Evolutionary conservation across 1,139 yeast species (phyloP), one percentile per base, ranked within the genome.

Genomic region (Yamadazyma friedrichii): DNA sequence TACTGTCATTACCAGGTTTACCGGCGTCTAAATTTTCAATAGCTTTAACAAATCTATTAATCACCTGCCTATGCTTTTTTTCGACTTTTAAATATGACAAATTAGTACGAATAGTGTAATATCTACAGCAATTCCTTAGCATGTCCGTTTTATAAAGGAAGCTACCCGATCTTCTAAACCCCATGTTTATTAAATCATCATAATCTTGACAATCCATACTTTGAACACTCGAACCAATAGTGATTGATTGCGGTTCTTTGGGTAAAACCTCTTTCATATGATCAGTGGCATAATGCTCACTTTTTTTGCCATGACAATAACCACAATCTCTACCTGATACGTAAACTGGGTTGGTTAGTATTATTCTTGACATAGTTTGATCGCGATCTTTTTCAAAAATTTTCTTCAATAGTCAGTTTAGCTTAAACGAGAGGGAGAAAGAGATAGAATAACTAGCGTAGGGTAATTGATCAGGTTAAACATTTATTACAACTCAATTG

Each of bases 111-210:
- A 89, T 87, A 0, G 96, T 85, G 56, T 80, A 88, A 56, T 82
- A 73, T n/a, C 93, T 74, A 54, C 98, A 91, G 56, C 98, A 91
- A 32, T 79, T 78, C 28, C 88, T 61, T 27, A 84, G 57, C 46
- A 80, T 61, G 58, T 91, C 96, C 0, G 87, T 82, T 54, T 83
- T 84, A 56, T 89, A 89, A 6, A 88, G 52, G 49, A 80, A 86
- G 2, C 60, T 56, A 0, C 97, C 97, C 26, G 94, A 84, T 39
- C 98, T 65, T 57, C 96, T 77, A 56, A 77, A 88, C 2, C 95
- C 95, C 50, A 71, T 65, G 51, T 87, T 83, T 46, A 89, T 77
- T 48, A 86, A 58, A 27, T 55, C 56, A 51, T 86, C 91, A 54
- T 88, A 88, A 24, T 74, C 74, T 16, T 56, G 55, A 10, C 78